Base-by-base conservation (phyloP, 169 alveolate species). In the Plasmodium malariae region DNA sequence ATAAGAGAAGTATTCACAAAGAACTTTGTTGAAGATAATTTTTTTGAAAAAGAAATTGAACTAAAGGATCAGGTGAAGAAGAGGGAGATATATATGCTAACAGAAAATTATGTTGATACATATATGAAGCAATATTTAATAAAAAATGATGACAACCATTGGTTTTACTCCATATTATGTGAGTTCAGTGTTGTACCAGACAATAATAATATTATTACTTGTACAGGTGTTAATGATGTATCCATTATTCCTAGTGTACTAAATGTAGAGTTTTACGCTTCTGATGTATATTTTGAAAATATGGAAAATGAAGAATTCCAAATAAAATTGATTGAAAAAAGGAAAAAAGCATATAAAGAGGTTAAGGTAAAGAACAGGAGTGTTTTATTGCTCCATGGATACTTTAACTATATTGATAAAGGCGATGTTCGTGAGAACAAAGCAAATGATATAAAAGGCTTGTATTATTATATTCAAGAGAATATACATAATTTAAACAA, bases 241-340 rank as follows among this genome's bases (percentile, higher is more conserved):
- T 5, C 49, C 68, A 19, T 14, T 24, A 36, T 9, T 6, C 37
- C 26, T n/a, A 55, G 43, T 6, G 36, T 32, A 19, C 32, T 83
- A 59, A 55, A 36, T 30, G 17, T 83, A 59, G 40, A 83, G 0
- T 70, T 83, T n/a, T 45, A 70, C 12, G 80, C 26, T 19, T 67
- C 85, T 17, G 24, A 83, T 19, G 51, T 83, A 57, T 83, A 67
- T 70, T 83, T 83, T 70, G 71, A 83, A 37, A 19, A 67, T 59
- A 67, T 83, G 32, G 62, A 67, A 37, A 57, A 21, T 3, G 60
- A 45, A 19, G 34, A 19, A 34, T 49, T 3, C 40, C 11, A 49
- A 37, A 37, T 19, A 0, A 51, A 26, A 45, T 11, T 4, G 12
- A 32, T 67, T 11, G 26, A 11, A 11, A 21, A 67, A 7, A 43